A percentile compares a stretch with the other conserved stretches of the same genome.
phyloP scores from a whole-genome alignment of 495 filamentous ascomycete species.

The Lasiosphaeris hirsuta region DNA sequence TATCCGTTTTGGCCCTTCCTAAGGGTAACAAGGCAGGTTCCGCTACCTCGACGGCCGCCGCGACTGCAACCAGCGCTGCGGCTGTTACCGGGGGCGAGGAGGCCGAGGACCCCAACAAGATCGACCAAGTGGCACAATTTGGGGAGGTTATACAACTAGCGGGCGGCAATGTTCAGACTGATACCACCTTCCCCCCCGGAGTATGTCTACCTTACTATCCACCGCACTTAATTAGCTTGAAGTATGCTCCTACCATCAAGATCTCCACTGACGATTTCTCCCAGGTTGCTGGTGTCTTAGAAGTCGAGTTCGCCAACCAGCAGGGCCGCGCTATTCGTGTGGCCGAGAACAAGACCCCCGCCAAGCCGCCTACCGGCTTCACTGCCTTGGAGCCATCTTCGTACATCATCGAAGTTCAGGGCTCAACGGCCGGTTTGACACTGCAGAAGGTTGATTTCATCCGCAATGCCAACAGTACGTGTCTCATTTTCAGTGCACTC shows the following conservation, averaged over 20 bases:
- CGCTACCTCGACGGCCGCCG: slow-evolving; percentile 10
- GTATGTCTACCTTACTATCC: slow-evolving; percentile 14
- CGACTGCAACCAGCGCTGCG: slow-evolving; percentile 9
- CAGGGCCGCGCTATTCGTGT: slow-evolving; percentile 28
- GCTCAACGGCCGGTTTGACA: slow-evolving; percentile 27
- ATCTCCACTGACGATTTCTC: neutral
- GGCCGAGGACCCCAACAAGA: slow-evolving; percentile 22
- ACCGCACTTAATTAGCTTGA: neutral
- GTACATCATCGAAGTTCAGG: slow-evolving; percentile 32
- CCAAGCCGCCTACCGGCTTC: slow-evolving; percentile 32
- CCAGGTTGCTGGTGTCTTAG: slow-evolving; percentile 32
- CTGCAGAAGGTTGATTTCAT: slow-evolving; percentile 42
- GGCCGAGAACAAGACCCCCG: slow-evolving; percentile 35
- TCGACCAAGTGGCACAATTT: slow-evolving; percentile 27
- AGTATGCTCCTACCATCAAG: too few relatives aligned
- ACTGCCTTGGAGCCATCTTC: slow-evolving; percentile 32
- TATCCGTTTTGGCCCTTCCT: slow-evolving; percentile 26
- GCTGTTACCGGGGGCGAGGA: slow-evolving; percentile 15
- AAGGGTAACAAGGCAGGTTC: slow-evolving; percentile 7
- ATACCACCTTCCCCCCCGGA: slow-evolving; percentile 27
- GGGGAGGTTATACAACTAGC: slow-evolving; percentile 19
- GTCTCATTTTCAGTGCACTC: neutral
- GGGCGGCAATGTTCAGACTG: slow-evolving; percentile 29
- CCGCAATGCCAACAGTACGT: slow-evolving; percentile 28
- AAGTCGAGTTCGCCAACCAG: slow-evolving; percentile 37